Evolutionary conservation across 139 green algal genomes (phyloP), one percentile per base, ranked within the genome.

Genomic region (Medakamo hakoo): DNA sequence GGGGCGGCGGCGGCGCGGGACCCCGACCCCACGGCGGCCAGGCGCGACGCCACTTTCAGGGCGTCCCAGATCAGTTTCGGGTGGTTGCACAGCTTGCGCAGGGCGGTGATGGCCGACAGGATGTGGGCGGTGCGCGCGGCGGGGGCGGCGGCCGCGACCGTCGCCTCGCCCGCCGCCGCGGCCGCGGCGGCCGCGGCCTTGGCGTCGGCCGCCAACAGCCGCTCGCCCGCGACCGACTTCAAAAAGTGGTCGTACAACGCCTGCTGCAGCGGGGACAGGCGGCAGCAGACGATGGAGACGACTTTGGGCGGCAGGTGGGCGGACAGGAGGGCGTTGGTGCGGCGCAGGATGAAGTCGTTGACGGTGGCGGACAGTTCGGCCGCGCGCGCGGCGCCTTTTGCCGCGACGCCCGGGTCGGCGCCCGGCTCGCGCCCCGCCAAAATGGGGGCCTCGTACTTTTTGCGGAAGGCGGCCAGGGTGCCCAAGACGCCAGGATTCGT

Each of bases 31-130:
- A 9, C 40, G 40, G 40, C 40, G 16, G 32, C 23, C 4, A 4
- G 4, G 22, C 14, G 19, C 22, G 59, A 4, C 16, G 49, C 27
- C 31, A 32, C 26, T 23, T 79, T 55, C 28, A 87, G 70, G 40
- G 63, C 67, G 66, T 94, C 86, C 61, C 85, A 88, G 57, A 92
- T 88, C 30, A 96, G 79, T 56, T 96, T 97, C 14, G 92, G 92
- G 76, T 98, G 92, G 81, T 96, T 97, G 83, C 89, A 93, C 58
- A 98, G 85, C 84, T 98, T 97, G 70, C 95, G 93, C 3, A 99
- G 76, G 1, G 74, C 76, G 26, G 85, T 96, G 78, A 96, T 96
- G 68, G 88, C 88, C 19, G 76, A 77, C 31, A 95, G 82, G 22
- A 90, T 85, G 16, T 76, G 70, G 4, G 74, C 72, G 58, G 77